Percentiles rank a stretch among this genome's conserved stretches.
Evolutionary conservation across 805 yeast species (phyloP).

Genomic region (Saturnispora zaruensis): DNA sequence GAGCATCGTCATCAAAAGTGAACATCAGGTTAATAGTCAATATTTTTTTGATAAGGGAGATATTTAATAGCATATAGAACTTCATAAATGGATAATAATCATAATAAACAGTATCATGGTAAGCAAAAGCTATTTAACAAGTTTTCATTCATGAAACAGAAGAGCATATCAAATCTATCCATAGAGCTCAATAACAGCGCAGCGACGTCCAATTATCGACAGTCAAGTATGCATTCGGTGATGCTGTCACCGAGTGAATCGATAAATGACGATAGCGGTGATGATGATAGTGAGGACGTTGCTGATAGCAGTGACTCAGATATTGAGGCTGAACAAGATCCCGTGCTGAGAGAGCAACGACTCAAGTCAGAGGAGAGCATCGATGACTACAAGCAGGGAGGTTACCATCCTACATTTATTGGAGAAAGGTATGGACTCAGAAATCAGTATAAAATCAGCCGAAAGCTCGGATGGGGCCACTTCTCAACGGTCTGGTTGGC

Average conservation of each 20-base stretch:
- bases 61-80: neutral
- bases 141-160: neutral
- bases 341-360: conserved; percentile 17
- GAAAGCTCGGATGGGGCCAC: conserved; percentile 67
- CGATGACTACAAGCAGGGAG: conserved; percentile 49
- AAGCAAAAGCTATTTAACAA: neutral
- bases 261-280: neutral
- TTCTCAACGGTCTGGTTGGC: conserved; percentile 69
- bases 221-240: neutral
- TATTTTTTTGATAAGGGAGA: neutral
- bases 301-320: conserved; percentile 2
- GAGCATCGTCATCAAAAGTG: neutral
- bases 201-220: neutral
- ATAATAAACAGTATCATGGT: neutral
- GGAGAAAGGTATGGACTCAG: conserved; percentile 45
- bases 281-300: neutral
- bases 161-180: neutral
- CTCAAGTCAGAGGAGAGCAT: conserved; percentile 40
- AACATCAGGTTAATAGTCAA: neutral
- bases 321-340: conserved; percentile 20
- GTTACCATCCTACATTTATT: conserved; percentile 54
- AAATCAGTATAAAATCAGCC: conserved; percentile 37
- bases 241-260: neutral
- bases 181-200: neutral
- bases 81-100: neutral